Evolutionary conservation across 306 rosid genomes (phyloP).

Genomic region (Nissolia schottii): DNA sequence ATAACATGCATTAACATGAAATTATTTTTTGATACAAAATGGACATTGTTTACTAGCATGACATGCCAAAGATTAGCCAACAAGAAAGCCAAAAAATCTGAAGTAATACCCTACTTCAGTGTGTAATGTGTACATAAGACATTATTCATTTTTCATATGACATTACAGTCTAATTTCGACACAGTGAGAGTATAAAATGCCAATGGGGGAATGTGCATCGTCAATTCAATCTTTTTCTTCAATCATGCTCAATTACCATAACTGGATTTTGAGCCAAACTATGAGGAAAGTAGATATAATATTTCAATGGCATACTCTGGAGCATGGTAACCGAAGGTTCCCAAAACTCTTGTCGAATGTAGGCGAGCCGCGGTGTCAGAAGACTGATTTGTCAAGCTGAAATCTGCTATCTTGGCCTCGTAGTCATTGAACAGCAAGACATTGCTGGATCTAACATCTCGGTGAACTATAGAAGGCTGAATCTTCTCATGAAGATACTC

Average conservation of each 20-base stretch:
- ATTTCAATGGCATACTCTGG: constrained; percentile 67
- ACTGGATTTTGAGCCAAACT: background rate
- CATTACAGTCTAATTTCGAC: too few species aligned
- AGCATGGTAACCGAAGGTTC: constrained; percentile 98
- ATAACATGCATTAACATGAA: background rate
- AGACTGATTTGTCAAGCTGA: constrained; percentile 82
- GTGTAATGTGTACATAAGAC: background rate
- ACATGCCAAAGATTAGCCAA: background rate
- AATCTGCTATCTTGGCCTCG: constrained; percentile 77
- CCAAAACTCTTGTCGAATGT: constrained; percentile 95
- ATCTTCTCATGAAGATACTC: constrained; percentile 90
- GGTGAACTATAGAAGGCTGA: constrained; percentile 89
- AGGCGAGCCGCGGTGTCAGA: constrained; percentile 91
- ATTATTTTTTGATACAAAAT: background rate
- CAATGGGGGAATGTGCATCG: too few species aligned
- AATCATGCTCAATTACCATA: background rate
- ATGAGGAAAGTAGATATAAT: background rate
- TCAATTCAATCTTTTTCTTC: background rate
- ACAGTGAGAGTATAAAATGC: too few species aligned
- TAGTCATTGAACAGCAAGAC: constrained; percentile 78
- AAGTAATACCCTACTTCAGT: background rate
- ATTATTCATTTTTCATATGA: too few species aligned
- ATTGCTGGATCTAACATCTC: constrained; percentile 91
- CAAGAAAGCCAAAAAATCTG: background rate
- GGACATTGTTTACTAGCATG: background rate